These are phyloP conservation scores for Ogataea neopini DNA, from an alignment of 805 yeast species.

Conservation along the genomic window DNA sequence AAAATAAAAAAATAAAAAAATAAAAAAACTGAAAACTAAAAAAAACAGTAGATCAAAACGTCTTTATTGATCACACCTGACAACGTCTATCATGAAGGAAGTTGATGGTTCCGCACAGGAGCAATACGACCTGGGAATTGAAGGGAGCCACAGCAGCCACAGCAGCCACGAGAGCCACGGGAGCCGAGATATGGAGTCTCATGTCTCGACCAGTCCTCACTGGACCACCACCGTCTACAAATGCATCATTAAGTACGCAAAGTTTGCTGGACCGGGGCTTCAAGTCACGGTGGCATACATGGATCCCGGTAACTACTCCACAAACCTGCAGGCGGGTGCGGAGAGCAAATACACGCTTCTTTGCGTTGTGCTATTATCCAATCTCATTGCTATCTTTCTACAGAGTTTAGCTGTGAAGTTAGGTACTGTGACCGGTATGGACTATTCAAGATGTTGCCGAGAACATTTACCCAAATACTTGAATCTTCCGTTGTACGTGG, in stretches of 20 bases:
- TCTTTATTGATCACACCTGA: no score
- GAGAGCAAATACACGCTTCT: slow-evolving; percentile 43
- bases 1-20: no score
- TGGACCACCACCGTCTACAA: neutral
- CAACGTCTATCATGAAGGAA: no score
- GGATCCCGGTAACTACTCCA: slow-evolving; percentile 56
- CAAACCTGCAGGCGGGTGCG: slow-evolving; percentile 50
- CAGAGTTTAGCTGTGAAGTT: slow-evolving; percentile 46
- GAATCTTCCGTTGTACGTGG: slow-evolving; percentile 40
- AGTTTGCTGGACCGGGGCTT: slow-evolving; percentile 48
- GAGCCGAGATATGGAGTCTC: no score
- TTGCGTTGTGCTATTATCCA: slow-evolving; percentile 44
- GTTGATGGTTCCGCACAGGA: no score
- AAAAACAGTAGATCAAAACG: no score
- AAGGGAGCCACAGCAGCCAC: no score
- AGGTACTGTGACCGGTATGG: slow-evolving; percentile 52
- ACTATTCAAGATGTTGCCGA: slow-evolving; percentile 46
- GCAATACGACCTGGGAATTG: no score
- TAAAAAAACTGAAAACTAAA: no score
- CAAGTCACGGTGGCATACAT: slow-evolving; percentile 51
- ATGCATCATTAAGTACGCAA: slow-evolving; percentile 33
- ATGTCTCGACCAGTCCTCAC: no score
- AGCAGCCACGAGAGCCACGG: no score
- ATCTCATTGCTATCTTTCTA: slow-evolving; percentile 46
- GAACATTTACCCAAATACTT: slow-evolving; percentile 42